Conservation (phyloP, 2,329 filamentous ascomycete species). For the Stemphylium beticola region DNA sequence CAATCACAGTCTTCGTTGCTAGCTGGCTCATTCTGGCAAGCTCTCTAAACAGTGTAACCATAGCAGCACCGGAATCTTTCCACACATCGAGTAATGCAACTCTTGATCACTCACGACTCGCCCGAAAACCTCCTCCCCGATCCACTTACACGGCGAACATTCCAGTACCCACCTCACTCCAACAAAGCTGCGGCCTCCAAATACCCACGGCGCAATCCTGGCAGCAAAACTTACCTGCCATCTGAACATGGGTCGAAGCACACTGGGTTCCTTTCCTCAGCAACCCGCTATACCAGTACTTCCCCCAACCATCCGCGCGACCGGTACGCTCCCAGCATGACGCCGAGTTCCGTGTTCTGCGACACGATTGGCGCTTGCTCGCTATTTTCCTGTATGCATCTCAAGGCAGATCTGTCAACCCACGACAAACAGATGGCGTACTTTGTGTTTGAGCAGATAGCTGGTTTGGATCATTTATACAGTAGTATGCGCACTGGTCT, state of each 20-base stretch:
- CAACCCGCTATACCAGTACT: neutral
- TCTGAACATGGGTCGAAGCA: neutral
- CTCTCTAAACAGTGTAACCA: no score
- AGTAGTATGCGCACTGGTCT: neutral
- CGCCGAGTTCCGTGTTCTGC: slow-evolving; percentile 2
- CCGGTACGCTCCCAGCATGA: neutral
- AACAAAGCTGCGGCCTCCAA: neutral
- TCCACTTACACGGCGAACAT: no score
- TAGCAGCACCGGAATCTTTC: no score
- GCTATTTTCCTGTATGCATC: neutral
- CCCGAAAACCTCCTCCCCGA: no score
- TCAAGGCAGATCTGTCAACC: neutral
- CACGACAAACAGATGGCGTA: slow-evolving; percentile 9
- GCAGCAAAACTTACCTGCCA: neutral
- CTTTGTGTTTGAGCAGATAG: slow-evolving; percentile 10
- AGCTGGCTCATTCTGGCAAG: no score
- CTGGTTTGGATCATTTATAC: neutral
- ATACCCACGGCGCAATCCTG: neutral
- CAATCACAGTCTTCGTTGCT: no score
- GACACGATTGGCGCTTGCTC: slow-evolving; percentile 1
- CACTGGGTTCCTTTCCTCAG: neutral
- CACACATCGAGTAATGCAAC: no score
- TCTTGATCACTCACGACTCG: no score
- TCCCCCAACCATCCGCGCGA: slow-evolving; percentile 3
- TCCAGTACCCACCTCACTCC: no score